Percentiles rank a stretch among this genome's conserved stretches.
Evolutionary conservation across 176 grass and related monocot species (phyloP).

Genomic region (Hordeum vulgare): DNA sequence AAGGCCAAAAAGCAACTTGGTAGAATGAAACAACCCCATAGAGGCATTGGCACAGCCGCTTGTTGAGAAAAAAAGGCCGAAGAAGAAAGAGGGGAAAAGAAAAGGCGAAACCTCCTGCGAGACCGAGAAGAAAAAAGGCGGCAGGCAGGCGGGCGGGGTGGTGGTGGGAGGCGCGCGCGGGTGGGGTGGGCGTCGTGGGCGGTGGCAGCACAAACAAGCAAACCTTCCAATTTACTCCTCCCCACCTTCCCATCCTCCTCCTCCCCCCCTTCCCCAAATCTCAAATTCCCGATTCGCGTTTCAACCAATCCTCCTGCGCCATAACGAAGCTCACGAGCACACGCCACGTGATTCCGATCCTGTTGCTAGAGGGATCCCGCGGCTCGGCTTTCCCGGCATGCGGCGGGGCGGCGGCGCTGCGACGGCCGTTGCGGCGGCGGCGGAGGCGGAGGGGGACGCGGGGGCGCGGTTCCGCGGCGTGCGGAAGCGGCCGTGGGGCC

Average conservation of each 20-base stretch:
- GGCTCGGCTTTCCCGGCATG: not conserved
- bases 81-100: not conserved
- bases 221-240: slow-evolving; percentile 39
- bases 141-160: not conserved
- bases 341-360: not conserved
- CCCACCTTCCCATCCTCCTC: slow-evolving; percentile 2
- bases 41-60: no score
- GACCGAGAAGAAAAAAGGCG: not conserved
- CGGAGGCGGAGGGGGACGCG: not conserved
- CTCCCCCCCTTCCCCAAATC: not conserved
- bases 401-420: slow-evolving; percentile 26
- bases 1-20: no score
- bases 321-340: not conserved
- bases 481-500: slow-evolving; percentile 70
- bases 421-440: not conserved
- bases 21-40: no score
- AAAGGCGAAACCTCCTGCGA: no score
- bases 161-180: slow-evolving; percentile 10
- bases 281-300: not conserved
- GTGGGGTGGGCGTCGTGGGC: slow-evolving; percentile 13
- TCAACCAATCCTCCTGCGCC: not conserved
- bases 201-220: slow-evolving; percentile 43
- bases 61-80: no score
- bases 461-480: slow-evolving; percentile 62
- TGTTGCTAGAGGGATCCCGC: not conserved